phyloP scores from a whole-genome alignment of 176 grass and related monocot genomes.

The Melocanna baccifera region DNA sequence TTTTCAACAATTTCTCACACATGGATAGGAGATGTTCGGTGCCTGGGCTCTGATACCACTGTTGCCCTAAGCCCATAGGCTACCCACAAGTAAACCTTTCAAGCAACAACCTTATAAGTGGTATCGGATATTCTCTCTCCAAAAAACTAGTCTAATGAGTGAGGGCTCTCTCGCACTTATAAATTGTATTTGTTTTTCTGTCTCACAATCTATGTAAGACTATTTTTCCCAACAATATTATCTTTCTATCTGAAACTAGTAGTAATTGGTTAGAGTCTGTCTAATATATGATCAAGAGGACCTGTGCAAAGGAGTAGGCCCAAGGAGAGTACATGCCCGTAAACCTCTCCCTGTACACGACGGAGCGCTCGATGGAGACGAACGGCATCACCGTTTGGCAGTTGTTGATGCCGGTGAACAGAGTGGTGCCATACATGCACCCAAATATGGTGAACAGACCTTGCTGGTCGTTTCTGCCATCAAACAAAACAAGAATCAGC shows the following conservation, averaged over 20 bases:
- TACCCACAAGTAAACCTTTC: no score
- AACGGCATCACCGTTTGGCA: conserved; percentile 58
- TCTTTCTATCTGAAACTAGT: not conserved
- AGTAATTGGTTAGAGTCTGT: not conserved
- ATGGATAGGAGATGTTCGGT: no score
- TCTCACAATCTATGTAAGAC: no score
- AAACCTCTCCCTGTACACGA: conserved; percentile 77
- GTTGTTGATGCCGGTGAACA: conserved; percentile 59
- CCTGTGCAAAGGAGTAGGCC: conserved; percentile 78
- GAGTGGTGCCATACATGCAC: conserved; percentile 46
- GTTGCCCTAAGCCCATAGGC: no score
- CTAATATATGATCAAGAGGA: not conserved
- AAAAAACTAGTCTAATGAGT: no score
- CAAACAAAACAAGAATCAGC: conserved; percentile 1
- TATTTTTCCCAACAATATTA: no score
- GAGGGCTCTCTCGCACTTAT: no score
- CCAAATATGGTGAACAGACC: conserved; percentile 72
- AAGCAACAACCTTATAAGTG: no score
- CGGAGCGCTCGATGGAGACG: conserved; percentile 50
- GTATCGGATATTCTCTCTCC: no score
- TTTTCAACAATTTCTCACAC: no score
- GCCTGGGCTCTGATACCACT: no score
- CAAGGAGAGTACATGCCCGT: conserved; percentile 87
- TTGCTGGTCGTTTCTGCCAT: conserved; percentile 52
- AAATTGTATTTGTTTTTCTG: no score